Base-by-base conservation (phyloP, 2,329 filamentous ascomycete species). In the Fusarium papillatum region DNA sequence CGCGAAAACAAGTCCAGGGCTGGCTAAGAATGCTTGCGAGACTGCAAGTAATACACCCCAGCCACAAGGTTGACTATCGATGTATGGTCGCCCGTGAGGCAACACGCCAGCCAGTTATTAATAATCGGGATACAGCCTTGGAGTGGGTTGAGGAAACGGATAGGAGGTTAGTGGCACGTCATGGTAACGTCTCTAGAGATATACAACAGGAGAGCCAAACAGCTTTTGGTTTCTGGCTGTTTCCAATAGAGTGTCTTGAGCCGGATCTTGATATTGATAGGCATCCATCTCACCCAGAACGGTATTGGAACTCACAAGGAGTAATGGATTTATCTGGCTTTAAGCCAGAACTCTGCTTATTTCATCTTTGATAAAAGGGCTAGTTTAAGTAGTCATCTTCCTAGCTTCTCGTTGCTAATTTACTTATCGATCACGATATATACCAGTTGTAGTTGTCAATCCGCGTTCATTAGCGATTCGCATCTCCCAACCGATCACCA, bases 201-300 rank as follows among this genome's bases (percentile, higher is more conserved):
- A 16, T 39, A 39, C 41, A 43, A n/a, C 34, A 39, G 38, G 29
- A 41, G 57, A 17, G n/a, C 16, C 34, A 60, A 60, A 60, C n/a
- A 39, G 36, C 57, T 41, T 60, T 60, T 39, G 57, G 57, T 39
- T 60, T 60, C 57, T 60, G 57, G 57, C 34, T 60, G 19, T 60
- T 41, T n/a, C 50, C 50, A 14, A 55, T 55, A 9, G 24, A 55
- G 26, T 55, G 26, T 19, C 24, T 34, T 19, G 24, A 55, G 16
- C 26, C 50, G 50, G 50, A 55, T 31, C 26, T 55, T 55, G 22
- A 55, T 16, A 17, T 34, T 19, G 24, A 55, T 31, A 55, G 50
- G 13, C 14, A 55, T 55, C 50, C 26, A 11, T 55, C 24, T 55
- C 50, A 55, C 13, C 29, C 17, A 55, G 50, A 34, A 26, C 14